These are phyloP conservation scores for Penstemon eatonii DNA, from an alignment of 257 asterid genomes.

Conservation along the genomic window DNA sequence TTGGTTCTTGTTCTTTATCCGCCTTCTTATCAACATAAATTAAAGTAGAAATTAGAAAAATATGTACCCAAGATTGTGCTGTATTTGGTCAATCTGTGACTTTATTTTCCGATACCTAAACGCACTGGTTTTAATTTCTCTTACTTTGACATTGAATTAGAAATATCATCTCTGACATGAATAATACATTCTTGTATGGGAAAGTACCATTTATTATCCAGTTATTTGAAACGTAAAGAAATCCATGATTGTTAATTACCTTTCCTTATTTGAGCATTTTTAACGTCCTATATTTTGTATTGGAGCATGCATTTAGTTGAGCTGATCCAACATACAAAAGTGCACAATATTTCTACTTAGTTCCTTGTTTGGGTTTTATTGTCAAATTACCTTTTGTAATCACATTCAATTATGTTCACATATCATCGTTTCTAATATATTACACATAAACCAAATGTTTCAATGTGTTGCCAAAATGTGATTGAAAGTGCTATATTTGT, in stretches of 20 bases:
- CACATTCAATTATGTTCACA: background rate
- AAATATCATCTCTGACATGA: constrained; percentile 17
- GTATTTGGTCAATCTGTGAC: background rate
- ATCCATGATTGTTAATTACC: background rate
- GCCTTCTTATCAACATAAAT: background rate
- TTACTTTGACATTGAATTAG: background rate
- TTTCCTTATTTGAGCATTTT: background rate
- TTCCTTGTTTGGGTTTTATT: constrained; percentile 2
- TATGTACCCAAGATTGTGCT: background rate
- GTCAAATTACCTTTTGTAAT: background rate
- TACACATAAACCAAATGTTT: too few relatives aligned
- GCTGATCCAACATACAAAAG: background rate
- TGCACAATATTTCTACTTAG: background rate
- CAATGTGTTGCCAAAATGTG: constrained; percentile 10
- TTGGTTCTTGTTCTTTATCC: background rate
- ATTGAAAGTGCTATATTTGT: background rate
- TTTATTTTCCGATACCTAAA: background rate
- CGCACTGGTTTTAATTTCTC: background rate
- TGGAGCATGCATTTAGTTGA: background rate
- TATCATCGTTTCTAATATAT: background rate
- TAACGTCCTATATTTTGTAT: background rate
- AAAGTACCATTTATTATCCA: constrained; percentile 14
- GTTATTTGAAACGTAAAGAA: constrained; percentile 16
- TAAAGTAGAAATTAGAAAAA: background rate
- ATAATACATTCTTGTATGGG: constrained; percentile 9